Percentiles rank a stretch among this genome's conserved stretches.
phyloP scores from a whole-genome alignment of 2,329 filamentous ascomycete species.

The Neocatenulostroma microsporum region DNA sequence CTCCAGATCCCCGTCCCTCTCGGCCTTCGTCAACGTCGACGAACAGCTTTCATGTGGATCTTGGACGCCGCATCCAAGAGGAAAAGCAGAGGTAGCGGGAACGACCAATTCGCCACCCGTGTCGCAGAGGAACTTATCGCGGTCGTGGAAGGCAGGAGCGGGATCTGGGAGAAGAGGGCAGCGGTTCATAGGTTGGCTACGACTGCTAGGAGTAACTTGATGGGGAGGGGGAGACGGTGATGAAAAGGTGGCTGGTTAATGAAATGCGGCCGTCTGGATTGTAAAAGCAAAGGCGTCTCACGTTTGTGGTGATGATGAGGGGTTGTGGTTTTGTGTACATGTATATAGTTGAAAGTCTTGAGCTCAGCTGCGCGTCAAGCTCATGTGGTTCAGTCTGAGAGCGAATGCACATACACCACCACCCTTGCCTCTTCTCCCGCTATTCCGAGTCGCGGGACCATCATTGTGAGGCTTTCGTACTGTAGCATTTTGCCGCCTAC shows the following conservation, averaged over 20 bases:
- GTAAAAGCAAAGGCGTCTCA: too few relatives aligned
- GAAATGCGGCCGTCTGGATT: too few relatives aligned
- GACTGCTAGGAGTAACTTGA: slow-evolving; percentile 65
- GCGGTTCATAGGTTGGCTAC: slow-evolving; percentile 75
- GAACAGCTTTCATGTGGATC: slow-evolving; percentile 81
- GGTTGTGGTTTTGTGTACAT: too few relatives aligned
- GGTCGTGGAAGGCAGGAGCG: slow-evolving; percentile 77
- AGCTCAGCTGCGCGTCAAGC: too few relatives aligned
- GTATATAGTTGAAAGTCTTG: too few relatives aligned
- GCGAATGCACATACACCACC: slow-evolving; percentile 25
- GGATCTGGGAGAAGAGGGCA: slow-evolving; percentile 74
- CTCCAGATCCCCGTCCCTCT: slow-evolving; percentile 78
- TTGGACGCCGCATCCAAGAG: slow-evolving; percentile 74
- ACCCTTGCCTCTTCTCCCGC: slow-evolving; percentile 18
- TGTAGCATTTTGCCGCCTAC: slow-evolving; percentile 26
- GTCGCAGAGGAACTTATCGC: slow-evolving; percentile 80
- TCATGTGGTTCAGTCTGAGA: too few relatives aligned
- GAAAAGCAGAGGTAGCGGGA: slow-evolving; percentile 62
- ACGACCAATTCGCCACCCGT: slow-evolving; percentile 63
- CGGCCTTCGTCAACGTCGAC: slow-evolving; percentile 63
- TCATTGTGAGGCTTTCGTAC: slow-evolving; percentile 27
- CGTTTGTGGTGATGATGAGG: too few relatives aligned
- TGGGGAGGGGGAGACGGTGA: slow-evolving; percentile 7
- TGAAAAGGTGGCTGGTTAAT: too few relatives aligned
- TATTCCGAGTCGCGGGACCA: slow-evolving; percentile 14